Base-by-base conservation (phyloP, 345 rosid species). In the Draba incana region DNA sequence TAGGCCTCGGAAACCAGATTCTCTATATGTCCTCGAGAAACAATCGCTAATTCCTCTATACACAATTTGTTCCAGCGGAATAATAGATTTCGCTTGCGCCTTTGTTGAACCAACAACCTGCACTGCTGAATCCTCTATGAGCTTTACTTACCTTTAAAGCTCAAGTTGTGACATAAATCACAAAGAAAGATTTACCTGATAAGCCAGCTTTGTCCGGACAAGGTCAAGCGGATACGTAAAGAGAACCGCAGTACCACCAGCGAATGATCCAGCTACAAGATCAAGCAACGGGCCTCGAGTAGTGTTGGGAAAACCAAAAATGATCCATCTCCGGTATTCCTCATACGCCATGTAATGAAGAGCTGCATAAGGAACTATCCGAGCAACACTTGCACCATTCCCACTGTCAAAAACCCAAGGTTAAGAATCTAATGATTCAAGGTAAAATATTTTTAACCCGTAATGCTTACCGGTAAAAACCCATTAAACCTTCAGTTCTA, bases 291-390 rank as follows among this genome's bases (percentile, higher is more conserved):
- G 94, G 39, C 97, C 97, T 69, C 92, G 88, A 14, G 82, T 85
- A 47, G 79, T 64, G 55, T 82, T 80, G 11, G 92, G 94, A 64
- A 81, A 82, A 52, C 75, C 42, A 5, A 48, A 68, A 69, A 93
- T 90, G 70, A 90, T 90, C 96, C 94, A 93, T 79, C 96, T 84
- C 16, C 98, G 84, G 63, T 93, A 90, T 71, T 93, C 83, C 57
- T 93, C 98, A 38, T 93, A 93, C 56, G 96, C 78, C 98, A 90
- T 93, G 66, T 87, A 93, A 79, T 93, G 97, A 70, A 90, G 96
- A 4, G 96, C 98, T 8, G 97, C 98, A 61, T 93, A 88, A 2
- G 98, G 97, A 45, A 88, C 89, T 64, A 90, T 93, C 69, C 97
- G 84, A 45, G 97, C 97, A 63, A 93, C 90, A 81, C 96, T 88